Evolutionary conservation across 306 rosid species (phyloP).

Genomic region (Calophaca sinica): DNA sequence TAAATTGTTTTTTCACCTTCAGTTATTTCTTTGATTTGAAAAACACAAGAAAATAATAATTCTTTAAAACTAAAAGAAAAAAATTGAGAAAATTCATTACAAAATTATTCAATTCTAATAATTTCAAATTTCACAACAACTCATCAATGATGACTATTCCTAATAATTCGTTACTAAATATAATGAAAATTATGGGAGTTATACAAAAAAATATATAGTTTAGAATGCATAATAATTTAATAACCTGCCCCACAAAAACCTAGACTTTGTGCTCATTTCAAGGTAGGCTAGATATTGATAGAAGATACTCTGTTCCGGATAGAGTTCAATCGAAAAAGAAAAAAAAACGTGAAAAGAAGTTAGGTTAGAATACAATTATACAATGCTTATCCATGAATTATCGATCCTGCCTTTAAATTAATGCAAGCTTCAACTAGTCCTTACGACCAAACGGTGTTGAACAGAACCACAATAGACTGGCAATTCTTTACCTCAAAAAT

Average conservation of each 20-base stretch:
- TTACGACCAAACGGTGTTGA: not conserved
- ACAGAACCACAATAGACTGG: slow-evolving; percentile 8
- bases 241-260: not conserved
- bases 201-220: not conserved
- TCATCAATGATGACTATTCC: too few relatives aligned
- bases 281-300: slow-evolving; percentile 15
- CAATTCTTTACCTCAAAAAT: slow-evolving; percentile 41
- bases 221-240: not conserved
- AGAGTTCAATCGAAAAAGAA: not conserved
- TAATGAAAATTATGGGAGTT: not conserved
- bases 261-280: not conserved
- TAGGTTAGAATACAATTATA: slow-evolving; percentile 10
- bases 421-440: slow-evolving; percentile 20
- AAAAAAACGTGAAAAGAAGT: slow-evolving; percentile 10
- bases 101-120: too few relatives aligned
- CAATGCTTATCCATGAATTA: slow-evolving; percentile 37
- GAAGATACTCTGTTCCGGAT: not conserved
- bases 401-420: slow-evolving; percentile 6
- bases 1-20: too few relatives aligned
- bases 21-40: too few relatives aligned
- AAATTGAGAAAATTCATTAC: too few relatives aligned
- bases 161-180: too few relatives aligned
- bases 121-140: too few relatives aligned
- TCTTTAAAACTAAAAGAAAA: too few relatives aligned
- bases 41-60: too few relatives aligned